Evolutionary conservation across 306 rosid species (phyloP), one percentile per base, ranked within the genome.

Genomic region (Cicer pinnatifidum): DNA sequence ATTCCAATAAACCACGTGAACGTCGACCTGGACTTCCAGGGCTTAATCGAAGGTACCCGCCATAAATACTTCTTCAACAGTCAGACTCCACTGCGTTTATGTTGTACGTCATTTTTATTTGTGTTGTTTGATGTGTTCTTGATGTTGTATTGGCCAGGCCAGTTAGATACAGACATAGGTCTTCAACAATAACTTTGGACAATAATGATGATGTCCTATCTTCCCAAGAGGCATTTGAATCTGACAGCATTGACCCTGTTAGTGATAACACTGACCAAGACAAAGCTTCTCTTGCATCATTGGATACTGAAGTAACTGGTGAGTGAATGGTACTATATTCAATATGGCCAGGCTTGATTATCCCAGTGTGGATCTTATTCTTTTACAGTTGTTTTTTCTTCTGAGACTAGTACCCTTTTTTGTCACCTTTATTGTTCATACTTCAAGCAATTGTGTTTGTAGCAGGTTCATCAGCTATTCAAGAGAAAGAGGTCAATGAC

Each of bases 21-120:
- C 91, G 93, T 48, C 88, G 93, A 61, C 99, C 91, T 1, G 96
- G 89, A 56, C 82, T 94, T 80, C 74, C 63, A 41, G 87, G 87
- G 91, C 78, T 83, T 52, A 44, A 75, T 69, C 75, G 78, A 12
- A 46, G 88, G 96, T 87, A 88, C 33, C 0, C 1, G 47, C 67
- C 60, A 56, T 15, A 19, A 20, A 40, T 50, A 37, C 58, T 68
- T 8, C 58, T 62, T 11, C 23, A 71, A 75, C 78, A 44, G 33
- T 76, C 47, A 23, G n/a, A 53, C 19, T 53, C 47, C 50, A 15
- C 44, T n/a, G 51, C 73, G 57, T 66, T 61, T 65, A 58, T 53
- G 9, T 35, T 11, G 48, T 35, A 38, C 12, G 33, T 7, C 16
- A 79, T 62, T 58, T 48, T 39, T 72, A n/a, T 76, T 72, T 43